Conservation (phyloP, 352 stramenopile genomes). For the Pythium myriotylum region DNA sequence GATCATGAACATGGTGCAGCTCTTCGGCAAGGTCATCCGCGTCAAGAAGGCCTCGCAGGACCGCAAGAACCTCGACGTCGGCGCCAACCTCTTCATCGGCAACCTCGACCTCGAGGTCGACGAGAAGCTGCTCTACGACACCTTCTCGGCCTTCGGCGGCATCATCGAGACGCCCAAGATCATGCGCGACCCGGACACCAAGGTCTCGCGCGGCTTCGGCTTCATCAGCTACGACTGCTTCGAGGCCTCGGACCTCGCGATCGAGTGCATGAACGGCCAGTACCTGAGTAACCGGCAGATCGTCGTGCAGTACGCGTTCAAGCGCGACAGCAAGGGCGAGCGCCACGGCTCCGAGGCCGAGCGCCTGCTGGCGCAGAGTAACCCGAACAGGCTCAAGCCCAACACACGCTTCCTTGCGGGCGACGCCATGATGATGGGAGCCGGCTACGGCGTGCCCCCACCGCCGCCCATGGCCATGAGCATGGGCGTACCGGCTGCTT, state of each 20-base stretch:
- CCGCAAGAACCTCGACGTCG: constrained; percentile 96
- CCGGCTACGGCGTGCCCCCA: constrained; percentile 24
- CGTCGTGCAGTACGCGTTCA: constrained; percentile 98
- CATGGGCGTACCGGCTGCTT: constrained; percentile 8
- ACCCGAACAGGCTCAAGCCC: constrained; percentile 80
- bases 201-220: constrained; percentile 94
- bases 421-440: constrained; percentile 8
- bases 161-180: constrained; percentile 97
- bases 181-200: constrained; percentile 93
- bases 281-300: constrained; percentile 98
- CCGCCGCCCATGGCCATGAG: constrained; percentile 35
- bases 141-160: constrained; percentile 98
- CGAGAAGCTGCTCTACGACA: constrained; percentile 99
- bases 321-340: constrained; percentile 95
- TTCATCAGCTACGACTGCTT: constrained; percentile 99
- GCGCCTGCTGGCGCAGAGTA: constrained; percentile 80
- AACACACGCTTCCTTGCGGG: constrained; percentile 62
- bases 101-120: constrained; percentile 97
- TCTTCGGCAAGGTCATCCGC: constrained; percentile 95
- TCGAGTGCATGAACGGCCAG: constrained; percentile 99
- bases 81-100: constrained; percentile 98
- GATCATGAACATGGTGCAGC: constrained; percentile 99
- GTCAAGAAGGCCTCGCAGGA: constrained; percentile 97
- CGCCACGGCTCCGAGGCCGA: constrained; percentile 92
- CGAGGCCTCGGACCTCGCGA: constrained; percentile 96